phyloP scores from a whole-genome alignment of 169 alveolate genomes.

The Plasmodium cynomolgi region DNA sequence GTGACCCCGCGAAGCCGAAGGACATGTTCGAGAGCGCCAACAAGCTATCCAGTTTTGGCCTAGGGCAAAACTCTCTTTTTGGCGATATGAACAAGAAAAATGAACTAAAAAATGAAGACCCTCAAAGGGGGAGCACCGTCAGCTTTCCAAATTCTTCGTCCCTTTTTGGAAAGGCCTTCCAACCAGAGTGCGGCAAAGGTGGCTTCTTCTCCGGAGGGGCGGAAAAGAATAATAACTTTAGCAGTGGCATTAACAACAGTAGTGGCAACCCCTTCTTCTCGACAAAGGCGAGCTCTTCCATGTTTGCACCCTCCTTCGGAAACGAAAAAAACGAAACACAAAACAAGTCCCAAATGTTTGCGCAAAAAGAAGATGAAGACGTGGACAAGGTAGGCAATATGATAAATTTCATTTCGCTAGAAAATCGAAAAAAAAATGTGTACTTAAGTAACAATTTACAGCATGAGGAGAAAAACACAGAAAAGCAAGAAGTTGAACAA shows the following conservation, averaged over 20 bases:
- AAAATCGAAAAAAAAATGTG: constrained; percentile 68
- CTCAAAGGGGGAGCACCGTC: background rate
- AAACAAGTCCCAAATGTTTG: background rate
- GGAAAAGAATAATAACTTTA: background rate
- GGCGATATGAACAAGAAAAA: constrained; percentile 2
- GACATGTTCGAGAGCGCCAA: background rate
- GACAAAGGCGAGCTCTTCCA: background rate
- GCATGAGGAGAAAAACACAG: constrained; percentile 20
- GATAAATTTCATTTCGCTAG: constrained; percentile 59
- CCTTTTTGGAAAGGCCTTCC: constrained; percentile 29
- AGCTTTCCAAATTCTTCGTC: background rate
- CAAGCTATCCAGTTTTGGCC: background rate
- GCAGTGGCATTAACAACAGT: background rate
- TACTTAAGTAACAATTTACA: constrained; percentile 28
- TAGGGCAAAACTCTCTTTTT: constrained; percentile 1
- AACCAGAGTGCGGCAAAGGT: constrained; percentile 5
- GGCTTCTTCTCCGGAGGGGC: constrained; percentile 11
- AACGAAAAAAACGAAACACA: constrained; percentile 11
- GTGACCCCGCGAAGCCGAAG: background rate
- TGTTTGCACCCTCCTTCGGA: constrained; percentile 3
- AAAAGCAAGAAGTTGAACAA: background rate
- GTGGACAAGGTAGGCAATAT: constrained; percentile 49
- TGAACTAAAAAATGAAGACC: constrained; percentile 53
- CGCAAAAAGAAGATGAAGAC: constrained; percentile 22
- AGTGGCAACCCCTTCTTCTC: background rate